Evolutionary conservation across 73 alveolate species (phyloP).

Genomic region (Tetrahymena thermophila): DNA sequence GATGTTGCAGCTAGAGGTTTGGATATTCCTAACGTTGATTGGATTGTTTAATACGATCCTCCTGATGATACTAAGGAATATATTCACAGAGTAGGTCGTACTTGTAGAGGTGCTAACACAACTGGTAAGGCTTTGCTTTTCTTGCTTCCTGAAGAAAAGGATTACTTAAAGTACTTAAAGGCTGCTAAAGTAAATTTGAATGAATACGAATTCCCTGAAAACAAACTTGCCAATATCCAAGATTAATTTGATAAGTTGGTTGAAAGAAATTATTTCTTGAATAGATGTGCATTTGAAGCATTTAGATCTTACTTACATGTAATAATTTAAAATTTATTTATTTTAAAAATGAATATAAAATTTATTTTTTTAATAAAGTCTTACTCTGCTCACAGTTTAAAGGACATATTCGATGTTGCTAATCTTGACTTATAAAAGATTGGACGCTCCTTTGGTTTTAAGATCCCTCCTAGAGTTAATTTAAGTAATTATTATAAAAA

Average conservation of each 20-base stretch:
- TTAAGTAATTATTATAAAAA: conserved; percentile 25
- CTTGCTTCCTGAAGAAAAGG: conserved; percentile 94
- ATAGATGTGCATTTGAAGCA: conserved; percentile 95
- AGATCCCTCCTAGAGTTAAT: conserved; percentile 86
- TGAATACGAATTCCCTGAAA: conserved; percentile 97
- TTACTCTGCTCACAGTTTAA: conserved; percentile 78
- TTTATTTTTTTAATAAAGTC: conserved; percentile 49
- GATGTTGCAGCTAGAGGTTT: conserved; percentile 99
- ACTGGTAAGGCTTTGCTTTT: conserved; percentile 94
- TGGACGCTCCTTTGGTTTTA: conserved; percentile 86
- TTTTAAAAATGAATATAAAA: not conserved
- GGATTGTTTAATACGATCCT: conserved; percentile 98
- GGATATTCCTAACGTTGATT: conserved; percentile 77
- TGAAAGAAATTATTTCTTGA: conserved; percentile 93
- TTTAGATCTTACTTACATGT: conserved; percentile 73
- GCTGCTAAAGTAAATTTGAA: conserved; percentile 89
- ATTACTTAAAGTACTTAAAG: conserved; percentile 80
- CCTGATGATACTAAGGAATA: conserved; percentile 99
- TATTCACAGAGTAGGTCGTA: conserved; percentile 98
- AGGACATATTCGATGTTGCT: conserved; percentile 93
- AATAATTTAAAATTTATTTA: not conserved
- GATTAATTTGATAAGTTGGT: conserved; percentile 88
- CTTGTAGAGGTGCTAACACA: conserved; percentile 94
- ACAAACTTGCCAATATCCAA: conserved; percentile 89
- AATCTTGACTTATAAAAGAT: conserved; percentile 89